Conservation (phyloP, 179 eudicot genomes). For the Silene coronaria region DNA sequence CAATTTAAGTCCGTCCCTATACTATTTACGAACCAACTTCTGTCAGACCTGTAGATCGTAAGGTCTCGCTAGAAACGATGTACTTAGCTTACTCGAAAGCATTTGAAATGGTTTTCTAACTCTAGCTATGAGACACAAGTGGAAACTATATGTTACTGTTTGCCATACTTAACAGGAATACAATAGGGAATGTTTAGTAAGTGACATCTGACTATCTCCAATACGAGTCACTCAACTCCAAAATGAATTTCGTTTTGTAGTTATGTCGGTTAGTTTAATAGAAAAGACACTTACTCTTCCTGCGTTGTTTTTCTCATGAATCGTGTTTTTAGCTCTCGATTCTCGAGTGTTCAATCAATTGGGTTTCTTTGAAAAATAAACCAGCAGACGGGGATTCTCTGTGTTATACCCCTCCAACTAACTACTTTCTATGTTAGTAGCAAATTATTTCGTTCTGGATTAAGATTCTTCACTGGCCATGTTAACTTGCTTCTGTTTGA, state of each 20-base stretch:
- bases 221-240: not conserved
- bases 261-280: not conserved
- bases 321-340: not conserved
- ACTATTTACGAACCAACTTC: not conserved
- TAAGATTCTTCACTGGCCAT: not conserved
- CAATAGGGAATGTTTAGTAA: not conserved
- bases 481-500: not conserved
- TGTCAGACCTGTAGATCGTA: not conserved
- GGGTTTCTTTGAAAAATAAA: too few relatives aligned
- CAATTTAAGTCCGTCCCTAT: not conserved
- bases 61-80: not conserved
- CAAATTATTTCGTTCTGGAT: not conserved
- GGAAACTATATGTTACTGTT: constrained; percentile 4
- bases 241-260: not conserved
- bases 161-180: constrained; percentile 2
- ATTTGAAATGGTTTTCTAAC: not conserved
- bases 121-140: not conserved
- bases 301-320: not conserved
- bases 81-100: not conserved
- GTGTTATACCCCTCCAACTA: not conserved
- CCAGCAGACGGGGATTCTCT: not conserved
- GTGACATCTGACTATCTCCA: not conserved
- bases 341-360: not conserved
- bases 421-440: constrained; percentile 7
- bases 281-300: not conserved